These are phyloP conservation scores for Ogataea methanolica DNA, from an alignment of 805 yeast genomes.

Conservation along the genomic window DNA sequence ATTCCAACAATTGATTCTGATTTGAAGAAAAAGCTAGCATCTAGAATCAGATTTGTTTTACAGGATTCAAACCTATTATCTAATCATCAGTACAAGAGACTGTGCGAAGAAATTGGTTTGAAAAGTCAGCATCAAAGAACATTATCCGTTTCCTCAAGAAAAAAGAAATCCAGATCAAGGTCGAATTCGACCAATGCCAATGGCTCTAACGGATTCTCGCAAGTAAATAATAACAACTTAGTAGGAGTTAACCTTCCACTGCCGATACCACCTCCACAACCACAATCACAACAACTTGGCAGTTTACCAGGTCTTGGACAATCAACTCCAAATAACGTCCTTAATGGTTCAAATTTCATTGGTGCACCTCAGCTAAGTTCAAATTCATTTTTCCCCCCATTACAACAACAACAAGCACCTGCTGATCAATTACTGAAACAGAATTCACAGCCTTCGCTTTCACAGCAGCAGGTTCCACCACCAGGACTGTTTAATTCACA, in stretches of 20 bases:
- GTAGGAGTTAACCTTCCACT: conserved; percentile 7
- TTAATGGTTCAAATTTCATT: not conserved
- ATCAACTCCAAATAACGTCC: not conserved
- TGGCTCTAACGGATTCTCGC: conserved; percentile 1
- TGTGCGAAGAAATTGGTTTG: conserved; percentile 90
- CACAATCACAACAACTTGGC: conserved; percentile 8
- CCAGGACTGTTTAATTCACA: not conserved
- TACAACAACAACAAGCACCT: conserved; percentile 4
- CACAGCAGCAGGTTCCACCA: conserved; percentile 3
- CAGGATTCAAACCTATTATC: conserved; percentile 51
- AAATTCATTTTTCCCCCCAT: conserved; percentile 5
- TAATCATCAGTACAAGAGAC: conserved; percentile 72
- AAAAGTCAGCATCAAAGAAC: conserved; percentile 23
- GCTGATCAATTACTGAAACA: not conserved
- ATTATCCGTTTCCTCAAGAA: conserved; percentile 17
- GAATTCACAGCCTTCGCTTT: conserved; percentile 3
- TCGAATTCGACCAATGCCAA: conserved; percentile 22
- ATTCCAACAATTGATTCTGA: conserved; percentile 61
- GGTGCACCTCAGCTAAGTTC: conserved; percentile 7
- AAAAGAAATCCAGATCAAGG: conserved; percentile 24
- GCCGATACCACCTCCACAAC: conserved; percentile 30
- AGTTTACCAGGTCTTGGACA: conserved; percentile 1
- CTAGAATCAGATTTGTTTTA: conserved; percentile 60
- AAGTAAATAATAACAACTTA: conserved; percentile 5
- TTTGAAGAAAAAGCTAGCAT: conserved; percentile 51